These are phyloP conservation scores for Periconia macrospinosa DNA, from an alignment of 2,329 filamentous ascomycete genomes.

Conservation along the genomic window DNA sequence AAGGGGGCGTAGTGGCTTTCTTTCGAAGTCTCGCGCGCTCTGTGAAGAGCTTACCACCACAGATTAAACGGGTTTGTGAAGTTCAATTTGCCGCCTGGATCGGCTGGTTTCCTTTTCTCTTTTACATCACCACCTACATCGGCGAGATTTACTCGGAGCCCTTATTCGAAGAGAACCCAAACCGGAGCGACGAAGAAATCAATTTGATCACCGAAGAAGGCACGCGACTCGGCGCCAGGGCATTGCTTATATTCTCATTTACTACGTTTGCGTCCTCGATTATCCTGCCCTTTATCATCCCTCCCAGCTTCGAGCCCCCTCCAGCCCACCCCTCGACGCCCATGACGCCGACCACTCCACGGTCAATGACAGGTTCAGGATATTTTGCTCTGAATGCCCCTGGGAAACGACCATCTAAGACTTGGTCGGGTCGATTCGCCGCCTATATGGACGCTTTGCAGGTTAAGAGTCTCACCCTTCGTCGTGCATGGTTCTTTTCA, in stretches of 20 bases:
- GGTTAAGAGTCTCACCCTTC: constrained; percentile 83
- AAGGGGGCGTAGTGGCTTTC: constrained; percentile 70
- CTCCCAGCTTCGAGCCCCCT: constrained; percentile 69
- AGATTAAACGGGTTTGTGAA: constrained; percentile 76
- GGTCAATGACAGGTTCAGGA: constrained; percentile 36
- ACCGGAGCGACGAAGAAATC: constrained; percentile 75
- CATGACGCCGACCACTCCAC: constrained; percentile 43
- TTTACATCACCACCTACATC: constrained; percentile 93
- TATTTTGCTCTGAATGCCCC: constrained; percentile 34
- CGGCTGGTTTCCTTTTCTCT: constrained; percentile 93
- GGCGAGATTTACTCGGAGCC: constrained; percentile 91
- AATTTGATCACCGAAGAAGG: constrained; percentile 80
- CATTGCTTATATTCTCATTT: constrained; percentile 83
- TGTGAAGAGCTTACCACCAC: constrained; percentile 75
- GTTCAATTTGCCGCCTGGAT: constrained; percentile 77
- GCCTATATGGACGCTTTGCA: constrained; percentile 63
- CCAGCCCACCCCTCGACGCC: constrained; percentile 42
- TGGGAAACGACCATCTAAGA: constrained; percentile 22
- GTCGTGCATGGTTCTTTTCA: constrained; percentile 82
- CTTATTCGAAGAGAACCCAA: constrained; percentile 72
- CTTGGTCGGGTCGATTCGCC: constrained; percentile 23
- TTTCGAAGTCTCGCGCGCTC: constrained; percentile 78
- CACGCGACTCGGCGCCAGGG: constrained; percentile 85
- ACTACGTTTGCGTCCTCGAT: constrained; percentile 82
- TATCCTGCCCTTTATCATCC: constrained; percentile 81